Percentiles rank a stretch among this genome's conserved stretches.
These are phyloP conservation scores for Penicillium cataractarum DNA, from an alignment of 495 filamentous ascomycete species.

Conservation along the genomic window DNA sequence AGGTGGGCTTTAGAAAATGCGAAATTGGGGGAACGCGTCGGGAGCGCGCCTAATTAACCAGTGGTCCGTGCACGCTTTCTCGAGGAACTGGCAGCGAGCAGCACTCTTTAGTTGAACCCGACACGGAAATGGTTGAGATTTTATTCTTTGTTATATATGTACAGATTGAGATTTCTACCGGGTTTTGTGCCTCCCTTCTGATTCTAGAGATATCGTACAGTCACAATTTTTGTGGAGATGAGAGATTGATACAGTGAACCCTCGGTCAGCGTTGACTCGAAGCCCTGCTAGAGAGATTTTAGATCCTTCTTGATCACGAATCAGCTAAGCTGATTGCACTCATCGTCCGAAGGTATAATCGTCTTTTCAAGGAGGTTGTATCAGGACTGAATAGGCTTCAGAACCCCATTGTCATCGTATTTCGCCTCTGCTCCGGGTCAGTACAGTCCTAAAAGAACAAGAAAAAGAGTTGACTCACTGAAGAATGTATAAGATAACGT, in stretches of 20 bases:
- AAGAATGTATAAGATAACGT: conserved; percentile 98
- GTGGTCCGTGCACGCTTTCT: conserved; percentile 41
- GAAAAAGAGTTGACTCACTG: conserved; percentile 63
- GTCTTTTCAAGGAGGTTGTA: background rate
- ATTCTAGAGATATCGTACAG: conserved; percentile 28
- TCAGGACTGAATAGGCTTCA: conserved; percentile 46
- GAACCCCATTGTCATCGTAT: conserved; percentile 81
- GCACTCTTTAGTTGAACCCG: too few relatives aligned
- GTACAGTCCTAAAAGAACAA: conserved; percentile 7
- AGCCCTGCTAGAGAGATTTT: background rate
- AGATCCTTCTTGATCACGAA: background rate
- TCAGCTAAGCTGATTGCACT: too few relatives aligned
- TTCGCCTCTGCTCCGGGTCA: conserved; percentile 67
- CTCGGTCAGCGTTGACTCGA: background rate
- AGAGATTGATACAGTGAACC: conserved; percentile 20
- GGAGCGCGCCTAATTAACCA: conserved; percentile 47
- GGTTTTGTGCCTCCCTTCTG: background rate
- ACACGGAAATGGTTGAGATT: background rate
- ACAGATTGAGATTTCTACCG: background rate
- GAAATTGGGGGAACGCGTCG: conserved; percentile 40
- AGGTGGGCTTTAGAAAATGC: conserved; percentile 21
- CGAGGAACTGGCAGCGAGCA: background rate
- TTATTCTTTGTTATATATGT: conserved; percentile 10
- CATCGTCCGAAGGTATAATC: background rate
- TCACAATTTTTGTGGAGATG: conserved; percentile 23